Evolutionary conservation across 768 basidiomycete genomes (phyloP).

Genomic region (Gloeostereum incarnatum): DNA sequence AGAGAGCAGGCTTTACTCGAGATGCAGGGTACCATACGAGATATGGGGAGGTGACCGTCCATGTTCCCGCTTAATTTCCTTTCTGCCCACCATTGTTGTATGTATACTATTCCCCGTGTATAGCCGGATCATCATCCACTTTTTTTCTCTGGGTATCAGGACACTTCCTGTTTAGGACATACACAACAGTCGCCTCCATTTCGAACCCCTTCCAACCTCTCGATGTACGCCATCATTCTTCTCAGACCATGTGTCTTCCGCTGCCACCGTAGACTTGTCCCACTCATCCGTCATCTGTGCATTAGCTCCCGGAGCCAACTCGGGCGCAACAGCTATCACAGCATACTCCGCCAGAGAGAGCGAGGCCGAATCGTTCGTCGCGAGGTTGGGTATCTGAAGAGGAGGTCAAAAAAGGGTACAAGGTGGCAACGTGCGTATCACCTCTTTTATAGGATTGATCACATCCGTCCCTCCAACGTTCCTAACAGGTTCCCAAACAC

Average conservation of each 20-base stretch:
- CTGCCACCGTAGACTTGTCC: background rate
- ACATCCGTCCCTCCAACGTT: slow-evolving; percentile 33
- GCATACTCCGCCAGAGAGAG: slow-evolving; percentile 24
- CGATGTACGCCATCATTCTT: no score
- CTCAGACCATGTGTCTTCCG: slow-evolving; percentile 1
- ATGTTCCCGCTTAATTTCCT: no score
- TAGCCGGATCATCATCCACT: no score
- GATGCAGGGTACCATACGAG: slow-evolving; percentile 63
- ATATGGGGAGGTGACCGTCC: no score
- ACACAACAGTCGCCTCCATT: no score
- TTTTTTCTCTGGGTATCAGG: no score
- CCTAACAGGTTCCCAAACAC: slow-evolving; percentile 26
- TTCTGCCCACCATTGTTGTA: no score
- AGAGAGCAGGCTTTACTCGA: slow-evolving; percentile 68
- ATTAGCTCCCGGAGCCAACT: background rate
- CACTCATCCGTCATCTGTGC: background rate
- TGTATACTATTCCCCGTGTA: no score
- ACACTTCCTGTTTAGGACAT: no score
- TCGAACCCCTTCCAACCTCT: no score
- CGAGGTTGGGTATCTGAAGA: slow-evolving; percentile 22
- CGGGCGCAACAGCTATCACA: slow-evolving; percentile 12
- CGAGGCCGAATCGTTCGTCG: slow-evolving; percentile 24
- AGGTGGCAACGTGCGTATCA: slow-evolving; percentile 11
- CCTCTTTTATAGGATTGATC: slow-evolving; percentile 34
- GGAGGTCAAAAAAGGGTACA: background rate